Base-by-base conservation (phyloP, 345 rosid genomes). In the Camelina sativa region DNA sequence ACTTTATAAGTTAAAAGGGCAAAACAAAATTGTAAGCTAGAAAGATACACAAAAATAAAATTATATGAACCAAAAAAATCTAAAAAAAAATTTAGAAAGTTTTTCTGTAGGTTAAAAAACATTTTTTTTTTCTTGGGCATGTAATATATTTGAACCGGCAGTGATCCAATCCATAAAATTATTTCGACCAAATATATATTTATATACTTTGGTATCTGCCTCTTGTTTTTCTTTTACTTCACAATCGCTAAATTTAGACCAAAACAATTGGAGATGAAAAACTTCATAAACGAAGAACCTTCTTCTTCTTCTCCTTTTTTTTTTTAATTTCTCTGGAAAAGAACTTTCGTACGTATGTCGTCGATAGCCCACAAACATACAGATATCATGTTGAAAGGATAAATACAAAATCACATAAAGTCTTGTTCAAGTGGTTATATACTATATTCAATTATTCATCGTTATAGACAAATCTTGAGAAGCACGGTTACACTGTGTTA, bases 341-440 rank as follows among this genome's bases (percentile, higher is more conserved):
- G 7, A 73, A 30, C 44, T 41, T 62, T 32, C 23, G 15, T 43
- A 63, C 10, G 30, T 28, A 28, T 28, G 30, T 28, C 5, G 57
- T 73, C 57, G 51, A 56, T 56, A 55, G 34, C 69, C 61, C 69
- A 62, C 43, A 59, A 48, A 61, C 59, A 51, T 55, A 54, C 32
- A 55, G 17, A 54, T 44, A 35, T 73, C 56, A 34, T 44, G 47
- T 7, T 73, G 77, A 64, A 62, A 52, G 38, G 57, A 73, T 30
- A 64, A 34, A 15, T 34, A 73, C 57, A 73, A 73, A 72, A 53
- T 20, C 17, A 40, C 38, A 52, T 41, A 11, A 53, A 44, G 23
- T 15, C 56, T 9, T 8, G 13, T 30, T 17, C 37, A 53, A 17
- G 8, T 9, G 16, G 35, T 30, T 53, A 16, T 11, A 41, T 37